Percentiles rank a stretch among this genome's conserved stretches.
Evolutionary conservation across 495 filamentous ascomycete species (phyloP).

Genomic region (Pyronema omphalodes): DNA sequence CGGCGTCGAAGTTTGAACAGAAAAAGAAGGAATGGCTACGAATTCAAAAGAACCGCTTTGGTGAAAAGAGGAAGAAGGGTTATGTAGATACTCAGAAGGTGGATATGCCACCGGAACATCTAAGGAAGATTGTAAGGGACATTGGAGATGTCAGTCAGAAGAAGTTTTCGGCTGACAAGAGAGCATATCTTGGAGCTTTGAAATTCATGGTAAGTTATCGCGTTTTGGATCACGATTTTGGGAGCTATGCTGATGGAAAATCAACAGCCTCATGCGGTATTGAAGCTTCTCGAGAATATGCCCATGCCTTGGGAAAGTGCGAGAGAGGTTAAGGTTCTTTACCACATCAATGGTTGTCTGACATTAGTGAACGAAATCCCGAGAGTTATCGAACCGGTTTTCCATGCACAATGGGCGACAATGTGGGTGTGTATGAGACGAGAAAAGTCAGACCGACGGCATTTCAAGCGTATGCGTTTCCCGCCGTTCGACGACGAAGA

Average conservation of each 20-base stretch:
- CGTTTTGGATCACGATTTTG: background rate
- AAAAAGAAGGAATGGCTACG: conserved; percentile 99
- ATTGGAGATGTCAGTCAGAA: conserved; percentile 99
- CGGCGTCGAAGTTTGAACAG: conserved; percentile 83
- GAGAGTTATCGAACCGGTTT: conserved; percentile 93
- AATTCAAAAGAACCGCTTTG: conserved; percentile 77
- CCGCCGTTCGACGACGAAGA: conserved; percentile 99
- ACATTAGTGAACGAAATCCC: conserved; percentile 96
- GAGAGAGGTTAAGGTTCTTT: conserved; percentile 89
- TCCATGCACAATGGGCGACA: conserved; percentile 96
- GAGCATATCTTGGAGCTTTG: conserved; percentile 87
- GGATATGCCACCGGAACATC: conserved; percentile 96
- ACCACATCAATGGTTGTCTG: conserved; percentile 94
- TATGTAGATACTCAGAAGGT: conserved; percentile 97
- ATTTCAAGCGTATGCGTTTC: conserved; percentile 99
- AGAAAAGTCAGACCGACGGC: conserved; percentile 86
- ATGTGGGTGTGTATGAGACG: conserved; percentile 99
- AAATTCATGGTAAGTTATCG: conserved; percentile 62
- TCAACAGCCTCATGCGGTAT: conserved; percentile 65
- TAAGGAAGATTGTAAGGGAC: conserved; percentile 95
- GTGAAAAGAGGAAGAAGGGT: conserved; percentile 89
- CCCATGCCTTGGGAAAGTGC: conserved; percentile 99
- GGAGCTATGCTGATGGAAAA: background rate
- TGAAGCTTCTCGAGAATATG: conserved; percentile 99
- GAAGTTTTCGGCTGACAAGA: conserved; percentile 97